Percentiles rank a stretch among this genome's conserved stretches.
phyloP scores from a whole-genome alignment of 2,329 filamentous ascomycete species.

The Clonostachys chloroleuca region DNA sequence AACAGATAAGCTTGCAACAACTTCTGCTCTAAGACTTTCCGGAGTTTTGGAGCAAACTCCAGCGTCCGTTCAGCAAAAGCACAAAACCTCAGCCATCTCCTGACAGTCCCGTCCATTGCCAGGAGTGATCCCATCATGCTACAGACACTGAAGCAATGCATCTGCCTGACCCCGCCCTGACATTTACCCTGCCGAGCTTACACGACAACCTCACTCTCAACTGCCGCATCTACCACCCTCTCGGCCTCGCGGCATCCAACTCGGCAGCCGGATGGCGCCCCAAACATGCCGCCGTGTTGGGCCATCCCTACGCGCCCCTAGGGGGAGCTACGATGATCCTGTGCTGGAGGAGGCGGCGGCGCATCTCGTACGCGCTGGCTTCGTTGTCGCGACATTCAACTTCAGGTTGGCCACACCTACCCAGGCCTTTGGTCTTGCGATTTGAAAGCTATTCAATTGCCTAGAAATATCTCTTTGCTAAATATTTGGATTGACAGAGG shows the following conservation, averaged over 20 bases:
- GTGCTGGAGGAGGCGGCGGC: constrained; percentile 64
- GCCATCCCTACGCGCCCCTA: constrained; percentile 86
- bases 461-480: constrained; percentile 6
- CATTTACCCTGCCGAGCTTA: constrained; percentile 79
- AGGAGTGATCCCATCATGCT: too few relatives aligned
- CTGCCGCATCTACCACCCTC: constrained; percentile 78
- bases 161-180: constrained; percentile 52
- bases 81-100: too few relatives aligned
- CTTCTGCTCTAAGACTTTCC: too few relatives aligned
- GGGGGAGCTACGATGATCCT: constrained; percentile 83
- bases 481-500: constrained; percentile 49
- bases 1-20: too few relatives aligned
- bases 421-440: too few relatives aligned
- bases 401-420: constrained; percentile 59
- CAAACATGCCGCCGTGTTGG: constrained; percentile 59
- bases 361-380: constrained; percentile 65
- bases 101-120: too few relatives aligned
- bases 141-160: constrained; percentile 6
- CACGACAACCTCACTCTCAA: constrained; percentile 73
- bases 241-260: constrained; percentile 25
- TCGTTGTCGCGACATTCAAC: constrained; percentile 83
- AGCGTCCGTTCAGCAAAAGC: too few relatives aligned
- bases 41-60: too few relatives aligned
- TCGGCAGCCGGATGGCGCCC: constrained; percentile 28
- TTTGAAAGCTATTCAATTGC: too few relatives aligned